Conservation (phyloP, 2,329 filamentous ascomycete genomes). For the Fusarium ambrosium region DNA sequence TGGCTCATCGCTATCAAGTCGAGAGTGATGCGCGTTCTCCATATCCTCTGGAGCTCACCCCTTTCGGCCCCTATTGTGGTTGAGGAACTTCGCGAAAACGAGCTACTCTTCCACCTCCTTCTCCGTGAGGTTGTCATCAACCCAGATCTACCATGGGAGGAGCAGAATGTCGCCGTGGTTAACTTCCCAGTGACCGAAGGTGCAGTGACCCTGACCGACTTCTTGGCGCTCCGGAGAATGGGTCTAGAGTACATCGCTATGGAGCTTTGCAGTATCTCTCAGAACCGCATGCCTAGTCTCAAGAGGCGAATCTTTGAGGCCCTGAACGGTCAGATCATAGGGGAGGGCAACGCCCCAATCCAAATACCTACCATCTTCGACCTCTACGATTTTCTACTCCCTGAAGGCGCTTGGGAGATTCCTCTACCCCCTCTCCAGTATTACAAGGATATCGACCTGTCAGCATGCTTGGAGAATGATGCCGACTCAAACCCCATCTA, state of each 20-base stretch:
- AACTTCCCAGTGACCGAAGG: constrained; percentile 79
- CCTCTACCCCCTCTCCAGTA: constrained; percentile 68
- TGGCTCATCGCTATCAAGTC: constrained; percentile 80
- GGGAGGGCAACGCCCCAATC: constrained; percentile 75
- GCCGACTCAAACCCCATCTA: constrained; percentile 71
- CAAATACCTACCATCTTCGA: constrained; percentile 86
- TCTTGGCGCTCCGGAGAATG: constrained; percentile 81
- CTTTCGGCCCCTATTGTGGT: constrained; percentile 82
- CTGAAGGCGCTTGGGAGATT: constrained; percentile 64
- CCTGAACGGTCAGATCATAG: constrained; percentile 81
- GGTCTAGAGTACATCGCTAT: constrained; percentile 87
- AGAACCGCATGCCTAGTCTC: constrained; percentile 76
- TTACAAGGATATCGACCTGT: constrained; percentile 77
- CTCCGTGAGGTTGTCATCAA: constrained; percentile 79
- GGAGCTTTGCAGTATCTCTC: constrained; percentile 84
- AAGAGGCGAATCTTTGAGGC: constrained; percentile 78
- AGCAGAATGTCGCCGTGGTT: constrained; percentile 68
- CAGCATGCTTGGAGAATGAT: constrained; percentile 72
- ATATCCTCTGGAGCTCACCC: constrained; percentile 85
- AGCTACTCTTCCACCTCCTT: constrained; percentile 84
- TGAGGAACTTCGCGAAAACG: constrained; percentile 82
- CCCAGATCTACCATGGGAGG: constrained; percentile 80
- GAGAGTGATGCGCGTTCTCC: constrained; percentile 79
- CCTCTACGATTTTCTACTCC: constrained; percentile 86
- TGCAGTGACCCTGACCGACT: constrained; percentile 79